Percentiles rank a stretch among this genome's conserved stretches.
These are phyloP conservation scores for Nakazawaea ernobii DNA, from an alignment of 805 yeast genomes.

Conservation along the genomic window DNA sequence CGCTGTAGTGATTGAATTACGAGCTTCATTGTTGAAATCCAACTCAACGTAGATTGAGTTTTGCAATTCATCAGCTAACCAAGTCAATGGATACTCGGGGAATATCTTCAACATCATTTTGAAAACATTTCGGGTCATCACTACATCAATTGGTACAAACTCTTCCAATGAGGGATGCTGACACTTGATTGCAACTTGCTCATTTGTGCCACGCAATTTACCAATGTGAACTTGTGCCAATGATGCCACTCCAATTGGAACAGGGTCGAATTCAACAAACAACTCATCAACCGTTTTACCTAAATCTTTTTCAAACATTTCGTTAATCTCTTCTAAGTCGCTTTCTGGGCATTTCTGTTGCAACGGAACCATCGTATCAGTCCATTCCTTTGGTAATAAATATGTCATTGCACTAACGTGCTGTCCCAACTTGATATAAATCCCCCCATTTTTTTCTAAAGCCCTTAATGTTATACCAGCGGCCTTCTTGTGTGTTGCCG, in stretches of 20 bases:
- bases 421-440: constrained; percentile 92
- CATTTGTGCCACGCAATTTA: constrained; percentile 46
- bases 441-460: constrained; percentile 81
- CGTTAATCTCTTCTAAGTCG: constrained; percentile 58
- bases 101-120: constrained; percentile 67
- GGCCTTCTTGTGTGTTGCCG: constrained; percentile 65
- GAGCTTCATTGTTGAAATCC: constrained; percentile 82
- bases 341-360: constrained; percentile 89
- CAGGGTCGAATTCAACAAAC: constrained; percentile 59
- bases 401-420: constrained; percentile 91
- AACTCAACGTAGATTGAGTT: constrained; percentile 85
- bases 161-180: constrained; percentile 87
- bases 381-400: constrained; percentile 90
- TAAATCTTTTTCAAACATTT: constrained; percentile 64
- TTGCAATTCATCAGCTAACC: constrained; percentile 95
- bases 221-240: constrained; percentile 95
- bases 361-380: constrained; percentile 85
- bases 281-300: constrained; percentile 54
- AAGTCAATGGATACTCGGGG: constrained; percentile 88
- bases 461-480: constrained; percentile 78
- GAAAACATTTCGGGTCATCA: constrained; percentile 73
- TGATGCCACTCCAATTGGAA: constrained; percentile 93
- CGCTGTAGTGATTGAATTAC: constrained; percentile 67
- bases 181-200: constrained; percentile 86
- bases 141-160: constrained; percentile 87